Base-by-base conservation (phyloP, 306 rosid genomes). In the Acacia melanoxylon region DNA sequence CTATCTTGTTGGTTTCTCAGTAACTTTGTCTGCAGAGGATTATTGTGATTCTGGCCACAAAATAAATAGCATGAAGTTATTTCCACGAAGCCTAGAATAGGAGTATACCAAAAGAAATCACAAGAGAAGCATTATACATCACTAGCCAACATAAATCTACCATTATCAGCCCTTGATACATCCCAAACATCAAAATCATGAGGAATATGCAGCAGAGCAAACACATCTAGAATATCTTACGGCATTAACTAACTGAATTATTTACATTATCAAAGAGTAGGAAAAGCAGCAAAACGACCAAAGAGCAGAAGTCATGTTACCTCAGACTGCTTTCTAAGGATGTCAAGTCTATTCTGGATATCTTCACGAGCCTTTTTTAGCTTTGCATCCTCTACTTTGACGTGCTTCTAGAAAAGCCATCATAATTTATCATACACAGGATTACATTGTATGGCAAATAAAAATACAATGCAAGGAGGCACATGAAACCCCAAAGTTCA, bases 321-420 rank as follows among this genome's bases (percentile, higher is more conserved):
- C 82, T 95, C 99, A 78, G 96, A 90, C 83, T 89, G 99, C 89
- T 72, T 93, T 80, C 88, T 91, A 73, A 95, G 85, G 84, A 89
- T 78, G 78, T 93, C 98, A 85, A 93, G 83, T 88, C 86, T 90
- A 78, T 86, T 84, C 83, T 92, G 99, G 68, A 95, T 89, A 87
- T 95, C 98, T 78, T 93, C 98, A 40, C 90, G 97, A 44, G 79
- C 74, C 86, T 86, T 89, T 87, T 89, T 93, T 76, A 86, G 88
- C 75, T 87, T 87, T 84, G 87, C 82, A 82, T 89, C 96, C 24
- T 85, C 98, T 63, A 84, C 81, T 85, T 89, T 93, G 75, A 51
- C 24, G 77, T 95, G 91, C 87, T 91, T 77, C 99, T 95, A 88
- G 75, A 83, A 84, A 63, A 81, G 48, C 66, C 51, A 83, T 37